Base-by-base conservation (phyloP, 495 filamentous ascomycete species). In the Parathielavia hyrcaniae region DNA sequence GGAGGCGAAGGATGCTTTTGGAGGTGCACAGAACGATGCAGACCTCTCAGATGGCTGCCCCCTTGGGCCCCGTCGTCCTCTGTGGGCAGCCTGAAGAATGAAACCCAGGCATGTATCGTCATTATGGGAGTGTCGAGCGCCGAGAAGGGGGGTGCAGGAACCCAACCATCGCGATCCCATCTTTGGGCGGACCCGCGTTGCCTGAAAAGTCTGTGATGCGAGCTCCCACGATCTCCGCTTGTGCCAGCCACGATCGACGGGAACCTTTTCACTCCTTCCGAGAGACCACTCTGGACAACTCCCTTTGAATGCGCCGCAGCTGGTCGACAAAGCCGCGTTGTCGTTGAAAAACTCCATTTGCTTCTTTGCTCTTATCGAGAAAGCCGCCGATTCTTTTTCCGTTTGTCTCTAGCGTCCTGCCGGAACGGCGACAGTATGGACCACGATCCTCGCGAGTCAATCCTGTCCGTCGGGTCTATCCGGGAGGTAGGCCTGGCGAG, bases 401-500 rank as follows among this genome's bases (percentile, higher is more conserved):
- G 8, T 20, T 16, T 14, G 11, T 4, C 19, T 16, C 5, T 7
- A 26, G 35, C 13, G 14, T 30, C 22, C 9, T 13, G n/a, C 26
- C 4, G 13, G 26, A n/a, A 32, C 38, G 13, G 2, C 32, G 26
- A 32, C 44, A 57, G 19, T 11, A 57, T 50, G 54, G 45, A 50
- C n/a, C 20, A 35, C 47, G 46, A 57, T 17, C 32, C 40, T 1
- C 19, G 41, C 30, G 41, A 46, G 23, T 55, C 26, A 30, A 30
- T 30, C 26, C 26, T 30, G 26, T 30, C 26, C 6, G 6, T 30
- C 6, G 26, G 26, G 6, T 30, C 53, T 4, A 38, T 22, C 55
- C 26, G 50, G 14, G 55, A 57, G 30, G 44, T 57, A n/a, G n/a
- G 55, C 47, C 17, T 50, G 11, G 55, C 55, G 38, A 36, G 23